Conservation (phyloP, 2,329 filamentous ascomycete species). For the Alternaria triticimaculans region DNA sequence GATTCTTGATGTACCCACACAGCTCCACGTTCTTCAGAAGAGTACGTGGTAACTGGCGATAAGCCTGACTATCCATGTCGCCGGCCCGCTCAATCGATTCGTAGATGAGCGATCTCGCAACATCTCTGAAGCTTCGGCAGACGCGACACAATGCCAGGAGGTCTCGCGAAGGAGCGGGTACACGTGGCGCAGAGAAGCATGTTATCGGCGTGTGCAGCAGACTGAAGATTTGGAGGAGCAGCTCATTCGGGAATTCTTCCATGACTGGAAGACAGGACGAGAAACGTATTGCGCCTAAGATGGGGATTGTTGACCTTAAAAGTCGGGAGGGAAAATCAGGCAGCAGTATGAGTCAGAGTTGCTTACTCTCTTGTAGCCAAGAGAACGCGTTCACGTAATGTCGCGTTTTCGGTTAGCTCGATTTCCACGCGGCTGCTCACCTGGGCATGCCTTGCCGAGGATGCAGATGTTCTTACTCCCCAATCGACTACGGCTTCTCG, state of each 20-base stretch:
- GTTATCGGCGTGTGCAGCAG: not conserved
- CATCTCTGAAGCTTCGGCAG: not conserved
- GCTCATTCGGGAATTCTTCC: not conserved
- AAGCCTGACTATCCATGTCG: not conserved
- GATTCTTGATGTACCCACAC: not conserved
- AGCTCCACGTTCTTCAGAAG: not conserved
- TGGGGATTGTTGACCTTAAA: not conserved
- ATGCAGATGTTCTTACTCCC: no score
- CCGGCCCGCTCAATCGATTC: not conserved
- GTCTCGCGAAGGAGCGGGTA: not conserved
- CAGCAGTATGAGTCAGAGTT: not conserved
- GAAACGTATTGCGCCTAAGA: not conserved
- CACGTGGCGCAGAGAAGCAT: not conserved
- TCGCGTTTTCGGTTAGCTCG: not conserved
- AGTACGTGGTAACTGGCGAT: not conserved
- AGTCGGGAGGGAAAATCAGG: not conserved
- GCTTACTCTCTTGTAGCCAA: not conserved
- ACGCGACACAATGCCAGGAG: not conserved
- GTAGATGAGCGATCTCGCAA: not conserved
- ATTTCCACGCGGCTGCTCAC: not conserved
- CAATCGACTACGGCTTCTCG: no score
- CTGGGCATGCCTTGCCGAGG: not conserved
- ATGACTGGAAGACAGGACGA: not conserved
- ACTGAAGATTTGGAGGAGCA: not conserved
- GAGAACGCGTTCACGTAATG: not conserved